These are phyloP conservation scores for Ascochyta pisi DNA, from an alignment of 2,329 filamentous ascomycete species.

Conservation along the genomic window DNA sequence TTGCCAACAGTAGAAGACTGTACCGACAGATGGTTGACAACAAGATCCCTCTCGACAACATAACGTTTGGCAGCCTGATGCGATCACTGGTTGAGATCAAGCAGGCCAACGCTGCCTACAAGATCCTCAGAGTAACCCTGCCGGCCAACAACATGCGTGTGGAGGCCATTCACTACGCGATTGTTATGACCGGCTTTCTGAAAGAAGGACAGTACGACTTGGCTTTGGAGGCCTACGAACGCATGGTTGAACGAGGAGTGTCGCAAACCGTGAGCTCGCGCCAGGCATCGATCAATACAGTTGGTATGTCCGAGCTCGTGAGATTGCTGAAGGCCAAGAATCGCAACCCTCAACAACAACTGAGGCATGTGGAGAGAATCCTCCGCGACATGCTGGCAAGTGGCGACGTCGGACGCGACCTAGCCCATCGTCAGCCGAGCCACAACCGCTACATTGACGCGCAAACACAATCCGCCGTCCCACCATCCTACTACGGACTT, in stretches of 20 bases:
- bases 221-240: constrained; percentile 58
- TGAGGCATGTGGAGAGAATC: constrained; percentile 37
- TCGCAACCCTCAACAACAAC: constrained; percentile 23
- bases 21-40: constrained; percentile 63
- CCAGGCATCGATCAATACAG: constrained; percentile 45
- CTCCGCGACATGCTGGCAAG: constrained; percentile 36
- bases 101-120: constrained; percentile 62
- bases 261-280: constrained; percentile 52
- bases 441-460: constrained; percentile 30
- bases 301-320: constrained; percentile 31
- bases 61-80: constrained; percentile 69
- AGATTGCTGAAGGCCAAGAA: constrained; percentile 21
- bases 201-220: constrained; percentile 52
- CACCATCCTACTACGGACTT: constrained; percentile 61
- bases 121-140: constrained; percentile 61
- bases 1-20: constrained; percentile 60
- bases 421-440: constrained; percentile 36
- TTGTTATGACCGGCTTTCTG: constrained; percentile 60
- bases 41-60: constrained; percentile 59
- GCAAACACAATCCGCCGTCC: constrained; percentile 52
- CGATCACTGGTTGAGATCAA: constrained; percentile 60
- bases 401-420: constrained; percentile 35
- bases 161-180: constrained; percentile 60
- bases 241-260: constrained; percentile 52
- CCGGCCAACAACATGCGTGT: constrained; percentile 53